Percentiles rank a stretch among this genome's conserved stretches.
These are phyloP conservation scores for Tylopilus rubrobrunneus DNA, from an alignment of 768 basidiomycete species.

Conservation along the genomic window DNA sequence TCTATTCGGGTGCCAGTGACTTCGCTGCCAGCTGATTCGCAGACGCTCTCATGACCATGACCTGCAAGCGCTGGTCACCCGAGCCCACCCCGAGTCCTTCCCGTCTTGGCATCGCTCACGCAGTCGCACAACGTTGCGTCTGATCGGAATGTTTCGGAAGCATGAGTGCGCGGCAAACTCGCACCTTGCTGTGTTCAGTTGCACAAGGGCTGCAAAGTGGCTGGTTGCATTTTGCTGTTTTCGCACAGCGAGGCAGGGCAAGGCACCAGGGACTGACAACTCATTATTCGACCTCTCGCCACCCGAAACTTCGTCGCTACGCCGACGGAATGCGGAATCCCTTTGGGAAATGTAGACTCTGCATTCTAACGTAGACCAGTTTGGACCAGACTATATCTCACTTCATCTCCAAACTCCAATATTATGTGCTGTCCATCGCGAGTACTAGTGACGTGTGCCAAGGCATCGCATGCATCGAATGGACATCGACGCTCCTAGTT, in stretches of 20 bases:
- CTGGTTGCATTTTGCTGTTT: background rate
- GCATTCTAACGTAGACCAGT: too few relatives aligned
- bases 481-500: background rate
- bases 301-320: background rate
- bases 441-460: background rate
- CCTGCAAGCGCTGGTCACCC: background rate
- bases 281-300: background rate
- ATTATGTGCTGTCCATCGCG: too few relatives aligned
- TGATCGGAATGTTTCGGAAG: background rate
- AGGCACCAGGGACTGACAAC: conserved; percentile 23
- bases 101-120: too few relatives aligned
- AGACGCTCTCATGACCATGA: background rate
- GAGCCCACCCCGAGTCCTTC: too few relatives aligned
- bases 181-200: conserved; percentile 1
- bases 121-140: background rate
- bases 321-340: conserved; percentile 2
- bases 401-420: background rate
- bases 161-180: conserved; percentile 12
- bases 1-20: background rate
- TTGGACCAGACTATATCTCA: too few relatives aligned
- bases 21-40: background rate
- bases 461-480: background rate
- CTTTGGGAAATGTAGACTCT: background rate
- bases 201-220: background rate
- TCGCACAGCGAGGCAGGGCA: conserved; percentile 12